phyloP scores from a whole-genome alignment of 164 flowering plant genomes.

The Vitis amurensis region DNA sequence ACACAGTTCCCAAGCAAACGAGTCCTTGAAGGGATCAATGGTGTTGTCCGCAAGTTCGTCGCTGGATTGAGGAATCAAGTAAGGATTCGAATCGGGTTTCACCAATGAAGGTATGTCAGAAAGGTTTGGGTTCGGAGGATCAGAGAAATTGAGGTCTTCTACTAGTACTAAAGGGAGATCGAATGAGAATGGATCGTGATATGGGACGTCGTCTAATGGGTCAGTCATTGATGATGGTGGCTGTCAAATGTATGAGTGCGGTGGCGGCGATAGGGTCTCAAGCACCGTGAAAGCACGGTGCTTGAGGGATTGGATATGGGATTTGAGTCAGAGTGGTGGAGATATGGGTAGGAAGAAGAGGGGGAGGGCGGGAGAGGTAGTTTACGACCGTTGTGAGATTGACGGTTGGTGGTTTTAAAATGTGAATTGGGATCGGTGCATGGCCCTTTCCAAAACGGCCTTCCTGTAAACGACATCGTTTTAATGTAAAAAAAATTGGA shows the following conservation, averaged over 20 bases:
- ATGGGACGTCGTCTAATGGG: slow-evolving; percentile 8
- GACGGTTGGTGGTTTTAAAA: slow-evolving; percentile 5
- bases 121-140: slow-evolving; percentile 4
- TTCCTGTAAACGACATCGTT: no score
- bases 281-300: slow-evolving; percentile 12
- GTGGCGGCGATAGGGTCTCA: neutral
- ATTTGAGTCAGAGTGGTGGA: neutral
- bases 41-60: neutral
- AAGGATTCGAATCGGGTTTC: neutral
- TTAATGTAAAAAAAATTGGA: no score
- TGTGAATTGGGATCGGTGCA: neutral
- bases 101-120: neutral
- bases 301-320: neutral
- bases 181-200: slow-evolving; percentile 18
- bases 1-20: neutral
- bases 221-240: slow-evolving; percentile 18
- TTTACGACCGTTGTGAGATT: slow-evolving; percentile 26
- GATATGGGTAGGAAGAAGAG: neutral
- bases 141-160: neutral
- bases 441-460: no score
- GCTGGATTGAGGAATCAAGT: neutral
- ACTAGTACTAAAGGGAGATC: slow-evolving; percentile 4
- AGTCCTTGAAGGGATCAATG: slow-evolving; percentile 2
- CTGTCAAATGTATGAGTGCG: neutral
- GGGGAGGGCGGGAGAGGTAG: slow-evolving; percentile 19